phyloP scores from a whole-genome alignment of 164 flowering plant species.

The Chimonanthus praecox region DNA sequence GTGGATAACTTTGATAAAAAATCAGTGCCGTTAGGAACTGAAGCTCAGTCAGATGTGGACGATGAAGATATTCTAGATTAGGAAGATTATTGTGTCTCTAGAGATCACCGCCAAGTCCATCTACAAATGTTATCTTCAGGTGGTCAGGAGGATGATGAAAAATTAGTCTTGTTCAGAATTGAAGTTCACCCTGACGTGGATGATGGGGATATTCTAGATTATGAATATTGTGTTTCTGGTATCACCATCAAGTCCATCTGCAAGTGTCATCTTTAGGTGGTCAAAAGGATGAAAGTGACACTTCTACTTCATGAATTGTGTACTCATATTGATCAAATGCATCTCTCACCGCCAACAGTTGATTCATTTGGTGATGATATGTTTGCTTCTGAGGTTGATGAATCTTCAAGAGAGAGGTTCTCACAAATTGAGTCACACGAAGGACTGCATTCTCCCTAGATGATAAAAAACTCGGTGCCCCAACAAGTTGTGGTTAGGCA shows the following conservation, averaged over 20 bases:
- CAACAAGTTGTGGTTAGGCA: conserved; percentile 14
- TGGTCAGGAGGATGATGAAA: conserved; percentile 6
- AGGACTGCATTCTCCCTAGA: conserved; percentile 9
- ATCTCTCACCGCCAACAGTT: conserved; percentile 13
- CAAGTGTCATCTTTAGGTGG: too few species aligned
- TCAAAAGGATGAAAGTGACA: background rate
- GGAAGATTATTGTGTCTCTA: conserved; percentile 21
- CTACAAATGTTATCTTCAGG: conserved; percentile 15
- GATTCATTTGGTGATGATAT: conserved; percentile 16
- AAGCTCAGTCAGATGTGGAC: conserved; percentile 10
- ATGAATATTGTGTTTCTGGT: too few species aligned
- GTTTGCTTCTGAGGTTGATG: conserved; percentile 20
- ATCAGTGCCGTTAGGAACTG: background rate
- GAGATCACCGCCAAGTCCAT: conserved; percentile 10
- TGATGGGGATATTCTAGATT: too few species aligned
- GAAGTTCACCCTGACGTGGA: too few species aligned
- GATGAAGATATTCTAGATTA: conserved; percentile 52
- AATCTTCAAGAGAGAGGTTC: conserved; percentile 13
- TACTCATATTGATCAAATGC: conserved; percentile 10
- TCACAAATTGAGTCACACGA: conserved; percentile 17
- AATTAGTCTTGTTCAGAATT: too few species aligned
- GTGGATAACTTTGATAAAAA: conserved; percentile 3
- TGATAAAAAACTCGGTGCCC: conserved; percentile 13
- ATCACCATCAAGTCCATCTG: too few species aligned
- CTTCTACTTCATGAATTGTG: too few species aligned